Conservation (phyloP, 2,329 filamentous ascomycete genomes). For the Beauveria sp. region DNA sequence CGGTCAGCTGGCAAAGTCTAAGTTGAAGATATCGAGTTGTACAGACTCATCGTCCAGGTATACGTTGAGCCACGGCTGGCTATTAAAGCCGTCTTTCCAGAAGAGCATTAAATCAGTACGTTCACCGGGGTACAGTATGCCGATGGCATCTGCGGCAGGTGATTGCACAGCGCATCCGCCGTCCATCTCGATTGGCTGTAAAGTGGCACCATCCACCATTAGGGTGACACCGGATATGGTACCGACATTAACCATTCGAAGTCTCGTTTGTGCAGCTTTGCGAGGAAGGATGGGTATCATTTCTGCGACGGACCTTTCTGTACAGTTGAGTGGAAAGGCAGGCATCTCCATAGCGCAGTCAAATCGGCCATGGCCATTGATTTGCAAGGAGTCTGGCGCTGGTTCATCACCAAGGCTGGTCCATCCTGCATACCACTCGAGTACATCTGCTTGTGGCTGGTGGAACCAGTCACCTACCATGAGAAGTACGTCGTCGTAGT, state of each 20-base stretch:
- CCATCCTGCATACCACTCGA: conserved; percentile 21
- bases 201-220: conserved; percentile 15
- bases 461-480: conserved; percentile 36
- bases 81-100: conserved; percentile 11
- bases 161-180: conserved; percentile 16
- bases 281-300: conserved; percentile 15
- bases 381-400: conserved; percentile 24
- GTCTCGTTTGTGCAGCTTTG: conserved; percentile 8
- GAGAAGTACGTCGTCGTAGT: conserved; percentile 42
- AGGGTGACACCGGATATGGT: conserved; percentile 17
- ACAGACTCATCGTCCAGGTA: conserved; percentile 21
- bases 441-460: conserved; percentile 30
- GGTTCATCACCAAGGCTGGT: conserved; percentile 34
- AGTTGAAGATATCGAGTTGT: background rate
- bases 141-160: conserved; percentile 13
- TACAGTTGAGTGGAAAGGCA: conserved; percentile 18
- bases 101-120: conserved; percentile 16
- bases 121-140: conserved; percentile 20
- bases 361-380: conserved; percentile 27
- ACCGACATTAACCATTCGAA: conserved; percentile 20
- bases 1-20: background rate
- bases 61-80: conserved; percentile 16
- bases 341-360: conserved; percentile 23
- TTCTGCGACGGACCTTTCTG: background rate
- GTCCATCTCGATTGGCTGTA: conserved; percentile 17